phyloP scores from a whole-genome alignment of 176 grass and related monocot genomes.

The Microstegium vimineum region DNA sequence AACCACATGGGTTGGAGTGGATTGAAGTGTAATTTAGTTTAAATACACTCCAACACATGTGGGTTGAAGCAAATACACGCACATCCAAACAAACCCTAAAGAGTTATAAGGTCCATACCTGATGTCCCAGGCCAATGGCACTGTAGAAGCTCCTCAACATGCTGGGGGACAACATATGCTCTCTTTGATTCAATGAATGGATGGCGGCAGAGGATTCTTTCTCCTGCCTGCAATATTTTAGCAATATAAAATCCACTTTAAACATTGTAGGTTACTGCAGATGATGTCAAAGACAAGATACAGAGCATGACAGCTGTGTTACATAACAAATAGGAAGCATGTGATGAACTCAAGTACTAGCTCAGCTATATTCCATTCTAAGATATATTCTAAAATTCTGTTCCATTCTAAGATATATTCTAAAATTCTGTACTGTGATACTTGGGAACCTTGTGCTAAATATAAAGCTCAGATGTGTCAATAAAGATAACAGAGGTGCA shows the following conservation, averaged over 20 bases:
- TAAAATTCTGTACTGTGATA: not conserved
- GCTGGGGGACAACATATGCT: conserved; percentile 85
- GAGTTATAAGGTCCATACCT: conserved; percentile 40
- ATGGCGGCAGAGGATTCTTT: conserved; percentile 86
- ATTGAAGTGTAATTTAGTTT: too few relatives aligned
- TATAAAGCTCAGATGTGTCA: conserved; percentile 17
- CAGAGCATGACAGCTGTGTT: not conserved
- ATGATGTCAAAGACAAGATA: conserved; percentile 8
- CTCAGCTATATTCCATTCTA: not conserved
- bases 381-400: not conserved
- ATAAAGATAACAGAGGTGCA: not conserved
- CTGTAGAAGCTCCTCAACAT: conserved; percentile 85
- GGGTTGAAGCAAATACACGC: too few relatives aligned
- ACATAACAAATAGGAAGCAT: not conserved
- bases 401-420: not conserved
- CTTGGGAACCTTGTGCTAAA: conserved; percentile 3
- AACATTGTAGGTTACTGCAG: not conserved
- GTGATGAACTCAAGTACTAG: not conserved
- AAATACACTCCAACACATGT: too few relatives aligned
- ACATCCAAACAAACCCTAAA: too few relatives aligned
- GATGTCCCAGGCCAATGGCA: conserved; percentile 87
- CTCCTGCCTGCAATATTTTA: conserved; percentile 63
- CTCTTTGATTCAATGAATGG: conserved; percentile 98
- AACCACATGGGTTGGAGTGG: too few relatives aligned
- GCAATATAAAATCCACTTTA: conserved; percentile 19